Evolutionary conservation across 345 rosid species (phyloP).

Genomic region (Eucalyptus dawsonii): DNA sequence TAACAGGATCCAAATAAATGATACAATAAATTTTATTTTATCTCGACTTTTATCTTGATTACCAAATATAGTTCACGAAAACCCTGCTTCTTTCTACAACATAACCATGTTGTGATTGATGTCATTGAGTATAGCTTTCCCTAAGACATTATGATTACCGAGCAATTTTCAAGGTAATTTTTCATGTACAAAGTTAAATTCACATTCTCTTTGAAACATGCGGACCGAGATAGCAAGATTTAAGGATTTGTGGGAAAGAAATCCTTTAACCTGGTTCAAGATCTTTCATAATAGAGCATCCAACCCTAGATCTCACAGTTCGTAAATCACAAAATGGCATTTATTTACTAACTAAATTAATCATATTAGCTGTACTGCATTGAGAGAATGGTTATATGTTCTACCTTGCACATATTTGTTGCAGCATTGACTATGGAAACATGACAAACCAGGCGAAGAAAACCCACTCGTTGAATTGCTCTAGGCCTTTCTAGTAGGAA

Average conservation of each 20-base stretch:
- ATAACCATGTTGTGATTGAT: background rate
- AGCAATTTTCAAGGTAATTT: background rate
- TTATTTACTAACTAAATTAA: background rate
- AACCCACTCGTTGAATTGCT: background rate
- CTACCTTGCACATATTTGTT: background rate
- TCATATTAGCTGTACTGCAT: background rate
- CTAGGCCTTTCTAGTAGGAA: background rate
- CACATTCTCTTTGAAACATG: background rate
- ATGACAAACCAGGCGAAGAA: background rate
- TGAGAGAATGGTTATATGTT: background rate
- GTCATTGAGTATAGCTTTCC: background rate
- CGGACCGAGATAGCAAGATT: background rate
- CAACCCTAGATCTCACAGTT: background rate
- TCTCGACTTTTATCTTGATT: background rate
- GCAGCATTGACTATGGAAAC: background rate
- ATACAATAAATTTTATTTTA: no score
- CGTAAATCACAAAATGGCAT: background rate
- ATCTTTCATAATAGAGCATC: background rate
- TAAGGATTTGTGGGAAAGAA: background rate
- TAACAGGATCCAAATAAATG: accelerated
- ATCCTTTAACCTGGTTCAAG: background rate
- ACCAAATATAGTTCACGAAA: no score
- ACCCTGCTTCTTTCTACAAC: background rate
- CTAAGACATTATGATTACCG: background rate
- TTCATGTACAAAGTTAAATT: background rate